Evolutionary conservation across 2,329 filamentous ascomycete species (phyloP).

Genomic region (Colletotrichum cordylinicola): DNA sequence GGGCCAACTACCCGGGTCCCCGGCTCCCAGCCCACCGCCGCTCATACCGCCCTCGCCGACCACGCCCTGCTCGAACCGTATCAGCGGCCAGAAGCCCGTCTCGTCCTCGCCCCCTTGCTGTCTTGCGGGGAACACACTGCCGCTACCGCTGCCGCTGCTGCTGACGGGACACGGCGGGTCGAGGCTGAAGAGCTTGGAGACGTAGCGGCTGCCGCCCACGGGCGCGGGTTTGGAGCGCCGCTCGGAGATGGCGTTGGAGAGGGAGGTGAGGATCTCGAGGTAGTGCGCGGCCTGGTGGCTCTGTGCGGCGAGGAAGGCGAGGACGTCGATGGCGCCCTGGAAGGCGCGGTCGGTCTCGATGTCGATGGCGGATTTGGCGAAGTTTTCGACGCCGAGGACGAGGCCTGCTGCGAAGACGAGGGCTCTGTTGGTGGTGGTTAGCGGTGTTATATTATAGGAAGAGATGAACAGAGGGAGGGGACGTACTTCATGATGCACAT

Average conservation of each 20-base stretch:
- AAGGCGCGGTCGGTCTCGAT: conserved; percentile 55
- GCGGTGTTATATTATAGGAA: background rate
- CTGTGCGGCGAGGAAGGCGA: conserved; percentile 36
- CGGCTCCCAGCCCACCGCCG: background rate
- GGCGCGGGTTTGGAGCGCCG: conserved; percentile 34
- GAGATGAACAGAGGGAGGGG: too few species aligned
- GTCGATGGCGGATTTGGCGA: conserved; percentile 52
- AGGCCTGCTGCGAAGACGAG: conserved; percentile 63
- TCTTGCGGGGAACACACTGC: background rate
- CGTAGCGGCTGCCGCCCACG: conserved; percentile 30
- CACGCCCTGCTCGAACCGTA: background rate
- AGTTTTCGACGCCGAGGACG: conserved; percentile 61
- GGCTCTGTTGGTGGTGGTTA: conserved; percentile 34
- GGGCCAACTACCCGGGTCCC: background rate
- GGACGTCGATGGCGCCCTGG: conserved; percentile 52
- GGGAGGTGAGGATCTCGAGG: conserved; percentile 55
- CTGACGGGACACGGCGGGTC: background rate
- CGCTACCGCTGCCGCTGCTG: background rate
- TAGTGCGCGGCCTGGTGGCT: conserved; percentile 63
- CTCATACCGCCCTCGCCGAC: background rate
- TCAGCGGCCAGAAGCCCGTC: background rate
- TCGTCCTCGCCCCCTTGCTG: background rate
- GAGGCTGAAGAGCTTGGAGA: conserved; percentile 31
- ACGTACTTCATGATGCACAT: background rate
- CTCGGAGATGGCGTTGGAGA: conserved; percentile 49